Evolutionary conservation across 192 early-diverging fungal genomes (phyloP).

Genomic region (Coemansia sp.): DNA sequence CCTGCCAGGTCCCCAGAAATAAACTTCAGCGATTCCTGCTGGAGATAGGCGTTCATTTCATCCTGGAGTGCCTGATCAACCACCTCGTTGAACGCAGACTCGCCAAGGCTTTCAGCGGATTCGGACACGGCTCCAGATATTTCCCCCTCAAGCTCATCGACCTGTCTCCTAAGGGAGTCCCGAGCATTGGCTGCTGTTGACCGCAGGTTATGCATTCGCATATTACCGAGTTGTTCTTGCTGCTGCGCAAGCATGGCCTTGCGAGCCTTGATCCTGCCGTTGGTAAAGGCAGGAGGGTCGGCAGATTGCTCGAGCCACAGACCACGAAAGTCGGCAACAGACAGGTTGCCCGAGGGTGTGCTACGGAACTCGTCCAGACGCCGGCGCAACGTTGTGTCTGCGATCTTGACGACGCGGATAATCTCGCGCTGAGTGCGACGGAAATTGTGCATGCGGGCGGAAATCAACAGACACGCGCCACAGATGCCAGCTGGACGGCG

Average conservation of each 20-base stretch:
- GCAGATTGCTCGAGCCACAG: conserved; percentile 79
- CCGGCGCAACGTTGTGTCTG: conserved; percentile 78
- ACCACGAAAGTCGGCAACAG: conserved; percentile 77
- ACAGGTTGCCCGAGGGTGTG: conserved; percentile 75
- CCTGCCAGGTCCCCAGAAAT: conserved; percentile 11
- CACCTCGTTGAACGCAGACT: conserved; percentile 11
- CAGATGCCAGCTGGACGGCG: conserved; percentile 93
- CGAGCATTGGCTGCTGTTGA: not conserved
- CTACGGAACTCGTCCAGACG: conserved; percentile 78
- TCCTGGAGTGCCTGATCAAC: conserved; percentile 29
- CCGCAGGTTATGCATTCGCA: not conserved
- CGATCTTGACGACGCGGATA: conserved; percentile 86
- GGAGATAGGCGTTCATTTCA: conserved; percentile 34
- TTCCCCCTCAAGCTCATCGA: not conserved
- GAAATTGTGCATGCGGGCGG: conserved; percentile 90
- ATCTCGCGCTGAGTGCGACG: conserved; percentile 80
- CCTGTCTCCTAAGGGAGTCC: not conserved
- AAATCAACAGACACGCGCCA: conserved; percentile 86
- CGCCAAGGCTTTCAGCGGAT: not conserved
- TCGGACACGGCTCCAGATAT: not conserved
- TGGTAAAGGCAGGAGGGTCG: conserved; percentile 84
- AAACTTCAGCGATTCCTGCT: conserved; percentile 23
- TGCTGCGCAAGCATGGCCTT: conserved; percentile 39
- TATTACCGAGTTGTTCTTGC: not conserved
- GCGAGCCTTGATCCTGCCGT: conserved; percentile 50